phyloP scores from a whole-genome alignment of 225 moss, liverwort and hornwort genomes.

The Bryum argenteum region DNA sequence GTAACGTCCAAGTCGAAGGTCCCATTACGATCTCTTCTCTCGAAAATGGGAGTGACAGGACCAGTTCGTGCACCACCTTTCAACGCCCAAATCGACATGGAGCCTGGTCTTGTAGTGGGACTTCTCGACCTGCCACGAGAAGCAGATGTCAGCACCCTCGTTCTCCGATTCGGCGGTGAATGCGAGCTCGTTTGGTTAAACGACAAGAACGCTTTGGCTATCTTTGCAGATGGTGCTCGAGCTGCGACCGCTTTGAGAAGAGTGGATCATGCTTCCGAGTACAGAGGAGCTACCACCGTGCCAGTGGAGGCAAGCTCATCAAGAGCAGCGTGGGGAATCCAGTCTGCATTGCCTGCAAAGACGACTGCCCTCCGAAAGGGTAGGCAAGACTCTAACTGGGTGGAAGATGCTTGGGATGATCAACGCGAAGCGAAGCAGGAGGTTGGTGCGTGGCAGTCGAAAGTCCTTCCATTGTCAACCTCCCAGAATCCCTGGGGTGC shows the following conservation, averaged over 20 bases:
- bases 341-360: slow-evolving; percentile 44
- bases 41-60: slow-evolving; percentile 62
- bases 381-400: slow-evolving; percentile 83
- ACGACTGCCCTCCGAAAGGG: slow-evolving; percentile 50
- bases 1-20: slow-evolving; percentile 85
- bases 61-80: slow-evolving; percentile 69
- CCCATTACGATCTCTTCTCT: slow-evolving; percentile 62
- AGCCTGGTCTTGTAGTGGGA: slow-evolving; percentile 81
- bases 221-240: slow-evolving; percentile 81
- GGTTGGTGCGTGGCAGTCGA: slow-evolving; percentile 79
- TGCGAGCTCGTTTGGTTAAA: slow-evolving; percentile 98
- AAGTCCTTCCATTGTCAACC: slow-evolving; percentile 55
- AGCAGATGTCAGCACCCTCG: slow-evolving; percentile 84
- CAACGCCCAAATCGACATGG: slow-evolving; percentile 85
- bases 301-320: slow-evolving; percentile 56
- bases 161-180: slow-evolving; percentile 93
- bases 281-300: slow-evolving; percentile 79
- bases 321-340: slow-evolving; percentile 64
- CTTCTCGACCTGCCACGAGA: slow-evolving; percentile 92
- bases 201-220: slow-evolving; percentile 90
- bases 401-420: slow-evolving; percentile 94
- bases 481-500: slow-evolving; percentile 88
- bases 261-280: slow-evolving; percentile 88
- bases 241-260: slow-evolving; percentile 89
- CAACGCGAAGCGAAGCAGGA: slow-evolving; percentile 49